phyloP scores from a whole-genome alignment of 2,329 filamentous ascomycete species.

The Aphanocladium album region DNA sequence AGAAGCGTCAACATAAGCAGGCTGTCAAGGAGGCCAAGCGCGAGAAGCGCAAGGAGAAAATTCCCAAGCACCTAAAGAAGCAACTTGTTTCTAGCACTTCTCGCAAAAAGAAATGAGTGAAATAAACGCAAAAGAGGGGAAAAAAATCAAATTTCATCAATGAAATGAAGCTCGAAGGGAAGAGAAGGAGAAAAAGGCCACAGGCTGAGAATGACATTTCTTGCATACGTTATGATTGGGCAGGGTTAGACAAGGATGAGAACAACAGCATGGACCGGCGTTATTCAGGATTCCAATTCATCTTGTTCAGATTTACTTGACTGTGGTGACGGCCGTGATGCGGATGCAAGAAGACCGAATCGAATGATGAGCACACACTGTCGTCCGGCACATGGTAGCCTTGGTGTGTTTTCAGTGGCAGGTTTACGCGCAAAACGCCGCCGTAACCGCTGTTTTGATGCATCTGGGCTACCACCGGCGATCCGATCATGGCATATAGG shows the following conservation, averaged over 20 bases:
- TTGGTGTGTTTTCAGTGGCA: slow-evolving; percentile 10
- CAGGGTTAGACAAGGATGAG: neutral
- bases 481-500: slow-evolving; percentile 28
- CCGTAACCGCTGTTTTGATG: slow-evolving; percentile 33
- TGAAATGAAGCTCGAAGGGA: neutral
- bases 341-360: slow-evolving; percentile 20
- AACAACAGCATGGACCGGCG: slow-evolving; percentile 6
- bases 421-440: slow-evolving; percentile 23
- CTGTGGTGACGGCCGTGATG: neutral
- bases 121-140: slow-evolving; percentile 17
- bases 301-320: neutral
- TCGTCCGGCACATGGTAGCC: slow-evolving; percentile 20
- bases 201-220: neutral
- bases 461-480: slow-evolving; percentile 22
- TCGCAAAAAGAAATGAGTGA: slow-evolving; percentile 55
- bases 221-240: neutral
- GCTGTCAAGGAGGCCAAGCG: slow-evolving; percentile 93
- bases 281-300: slow-evolving; percentile 7
- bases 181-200: slow-evolving; percentile 11
- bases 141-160: slow-evolving; percentile 10
- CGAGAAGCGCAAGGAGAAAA: slow-evolving; percentile 89
- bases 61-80: slow-evolving; percentile 96
- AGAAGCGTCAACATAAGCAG: slow-evolving; percentile 75
- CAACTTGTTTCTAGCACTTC: slow-evolving; percentile 63
- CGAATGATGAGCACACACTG: slow-evolving; percentile 44